Percentiles rank a stretch among this genome's conserved stretches.
phyloP scores from a whole-genome alignment of 192 early-diverging fungal species.

The Backusella luteola region DNA sequence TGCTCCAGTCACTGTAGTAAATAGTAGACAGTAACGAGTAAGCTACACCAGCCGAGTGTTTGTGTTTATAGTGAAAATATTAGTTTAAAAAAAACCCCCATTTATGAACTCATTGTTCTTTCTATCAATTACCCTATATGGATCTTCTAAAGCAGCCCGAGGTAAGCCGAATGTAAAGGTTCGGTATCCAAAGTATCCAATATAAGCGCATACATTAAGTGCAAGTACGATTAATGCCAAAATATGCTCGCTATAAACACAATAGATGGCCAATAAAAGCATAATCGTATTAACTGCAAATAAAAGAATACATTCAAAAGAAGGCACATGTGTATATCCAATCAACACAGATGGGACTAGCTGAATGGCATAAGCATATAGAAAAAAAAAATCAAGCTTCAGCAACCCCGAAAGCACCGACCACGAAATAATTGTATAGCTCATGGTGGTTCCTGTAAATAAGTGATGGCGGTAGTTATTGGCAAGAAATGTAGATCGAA shows the following conservation, averaged over 20 bases:
- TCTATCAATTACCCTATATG: neutral
- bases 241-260: neutral
- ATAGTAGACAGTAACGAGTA: neutral
- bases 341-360: neutral
- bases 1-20: neutral
- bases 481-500: neutral
- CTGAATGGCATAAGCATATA: conserved; percentile 3
- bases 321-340: neutral
- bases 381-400: neutral
- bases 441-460: neutral
- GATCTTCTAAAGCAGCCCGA: neutral
- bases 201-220: too few species aligned
- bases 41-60: neutral
- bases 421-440: neutral
- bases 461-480: neutral
- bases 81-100: neutral
- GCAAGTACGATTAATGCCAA: neutral
- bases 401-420: neutral
- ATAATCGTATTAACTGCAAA: neutral
- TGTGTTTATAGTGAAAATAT: neutral
- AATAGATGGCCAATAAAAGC: neutral
- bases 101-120: neutral
- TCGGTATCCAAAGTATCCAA: neutral
- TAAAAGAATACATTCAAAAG: neutral
- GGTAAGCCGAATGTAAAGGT: neutral